These are phyloP conservation scores for Vitis rupestris DNA, from an alignment of 164 flowering plant genomes.

Conservation along the genomic window DNA sequence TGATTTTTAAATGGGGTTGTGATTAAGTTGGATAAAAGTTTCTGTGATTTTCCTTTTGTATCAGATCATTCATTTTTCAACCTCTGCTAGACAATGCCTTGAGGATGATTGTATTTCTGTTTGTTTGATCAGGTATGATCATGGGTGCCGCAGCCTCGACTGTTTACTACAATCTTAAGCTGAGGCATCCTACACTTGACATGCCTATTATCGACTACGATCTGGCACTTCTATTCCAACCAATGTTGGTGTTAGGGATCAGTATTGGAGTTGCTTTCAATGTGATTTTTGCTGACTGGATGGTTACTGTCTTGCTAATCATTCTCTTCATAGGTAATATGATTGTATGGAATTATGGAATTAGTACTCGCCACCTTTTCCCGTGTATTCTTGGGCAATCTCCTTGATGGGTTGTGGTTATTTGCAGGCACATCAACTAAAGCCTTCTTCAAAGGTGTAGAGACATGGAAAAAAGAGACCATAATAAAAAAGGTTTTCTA, in stretches of 20 bases:
- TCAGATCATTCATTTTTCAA: background rate
- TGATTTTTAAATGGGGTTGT: too few relatives aligned
- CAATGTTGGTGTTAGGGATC: conserved; percentile 57
- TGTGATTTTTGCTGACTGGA: conserved; percentile 53
- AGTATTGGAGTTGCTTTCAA: conserved; percentile 54
- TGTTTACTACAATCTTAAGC: conserved; percentile 43
- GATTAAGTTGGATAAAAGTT: too few relatives aligned
- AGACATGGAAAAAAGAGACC: conserved; percentile 81
- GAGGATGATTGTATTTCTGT: background rate
- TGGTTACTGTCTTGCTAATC: conserved; percentile 50
- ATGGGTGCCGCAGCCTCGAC: conserved; percentile 51
- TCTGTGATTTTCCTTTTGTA: background rate
- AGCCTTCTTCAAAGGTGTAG: conserved; percentile 70
- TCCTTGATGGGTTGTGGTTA: conserved; percentile 2
- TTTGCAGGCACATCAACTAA: conserved; percentile 61
- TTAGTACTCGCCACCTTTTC: too few relatives aligned
- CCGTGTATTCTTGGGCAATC: background rate
- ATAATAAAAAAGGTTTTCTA: conserved; percentile 47
- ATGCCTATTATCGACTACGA: conserved; percentile 51
- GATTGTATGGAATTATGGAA: too few relatives aligned
- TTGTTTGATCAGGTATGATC: conserved; percentile 43
- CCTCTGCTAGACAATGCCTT: background rate
- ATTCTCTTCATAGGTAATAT: conserved; percentile 41
- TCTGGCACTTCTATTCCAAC: conserved; percentile 50
- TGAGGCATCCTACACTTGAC: conserved; percentile 48